Base-by-base conservation (phyloP, 2,329 filamentous ascomycete species). In the Hymenoscyphus albidus region DNA sequence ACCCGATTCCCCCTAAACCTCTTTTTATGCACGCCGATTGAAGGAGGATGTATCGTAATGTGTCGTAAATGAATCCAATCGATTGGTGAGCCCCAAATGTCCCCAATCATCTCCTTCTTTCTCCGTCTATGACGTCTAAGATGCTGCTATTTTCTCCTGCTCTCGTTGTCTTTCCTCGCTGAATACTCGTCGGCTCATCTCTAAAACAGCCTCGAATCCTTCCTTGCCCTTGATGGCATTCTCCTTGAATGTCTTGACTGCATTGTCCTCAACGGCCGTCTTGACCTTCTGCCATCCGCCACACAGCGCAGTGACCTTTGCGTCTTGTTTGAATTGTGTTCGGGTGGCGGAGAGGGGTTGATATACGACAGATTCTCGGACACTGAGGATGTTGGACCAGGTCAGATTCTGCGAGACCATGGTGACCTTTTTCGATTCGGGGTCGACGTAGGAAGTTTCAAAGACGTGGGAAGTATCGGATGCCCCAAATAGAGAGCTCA, bases 391-490 rank as follows among this genome's bases (percentile, higher is more conserved):
- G 74, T 98, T 96, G 68, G 88, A 89, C 85, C 88, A 95, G 7
- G 95, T 98, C 76, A 99, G 82, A 80, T 99, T 99, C 76, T 92
- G 92, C 70, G 91, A 95, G 77, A 93, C 93, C 91, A 99, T 97
- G 67, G 93, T 98, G 74, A 99, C 92, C 69, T 91, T 96, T 79
- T 93, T 92, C 67, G 83, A 82, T 54, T 78, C 74, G 0, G 92
- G 92, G 78, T 98, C 92, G 75, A 99, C 94, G 78, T 98, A 98
- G 65, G 91, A 96, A 56, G 93, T 91, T 81, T 99, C 95, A 78
- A 94, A 96, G 70, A 98, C 93, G 77, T 94, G 90, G 69, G 89
- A 94, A 66, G 90, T 91, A 67, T 95, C 90, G 70, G 86, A 84
- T 72, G 88, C 86, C 68, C 93, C 93, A 71, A 98, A 85, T 62